These are phyloP conservation scores for Phytophthora aleatoria DNA, from an alignment of 352 stramenopile genomes.

Conservation along the genomic window DNA sequence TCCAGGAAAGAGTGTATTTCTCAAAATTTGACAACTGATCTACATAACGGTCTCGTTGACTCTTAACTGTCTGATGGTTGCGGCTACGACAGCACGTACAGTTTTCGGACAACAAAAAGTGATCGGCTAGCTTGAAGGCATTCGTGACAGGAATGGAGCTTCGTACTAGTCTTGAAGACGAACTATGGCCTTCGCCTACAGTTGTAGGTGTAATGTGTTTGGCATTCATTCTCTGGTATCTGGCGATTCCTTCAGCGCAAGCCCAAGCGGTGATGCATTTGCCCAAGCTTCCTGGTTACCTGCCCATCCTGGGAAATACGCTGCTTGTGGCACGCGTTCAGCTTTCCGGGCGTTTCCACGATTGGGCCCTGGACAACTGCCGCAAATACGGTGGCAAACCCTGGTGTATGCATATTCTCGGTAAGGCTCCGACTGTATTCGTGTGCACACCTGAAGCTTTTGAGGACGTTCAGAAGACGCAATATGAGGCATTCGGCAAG, in stretches of 20 bases:
- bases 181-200: slow-evolving; percentile 9
- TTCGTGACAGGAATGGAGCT: slow-evolving; percentile 5
- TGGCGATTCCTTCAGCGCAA: slow-evolving; percentile 27
- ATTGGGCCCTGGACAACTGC: slow-evolving; percentile 61
- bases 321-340: slow-evolving; percentile 49
- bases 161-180: background rate
- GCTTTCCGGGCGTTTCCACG: slow-evolving; percentile 46
- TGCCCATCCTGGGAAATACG: slow-evolving; percentile 58
- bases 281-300: slow-evolving; percentile 45
- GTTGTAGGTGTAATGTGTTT: slow-evolving; percentile 8
- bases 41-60: slow-evolving; percentile 1
- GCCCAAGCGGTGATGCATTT: slow-evolving; percentile 30
- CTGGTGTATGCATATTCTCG: slow-evolving; percentile 55
- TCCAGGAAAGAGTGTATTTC: background rate
- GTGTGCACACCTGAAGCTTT: slow-evolving; percentile 37
- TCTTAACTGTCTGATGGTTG: background rate
- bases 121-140: no score
- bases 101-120: background rate
- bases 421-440: slow-evolving; percentile 36
- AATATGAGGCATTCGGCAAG: slow-evolving; percentile 49
- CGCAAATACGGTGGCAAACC: slow-evolving; percentile 43
- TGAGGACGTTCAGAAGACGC: slow-evolving; percentile 47
- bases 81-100: no score
- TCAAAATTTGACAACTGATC: background rate
- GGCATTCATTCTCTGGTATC: slow-evolving; percentile 30